These are phyloP conservation scores for Yamadazyma triangularis DNA, from an alignment of 1,139 yeast species.

Conservation along the genomic window DNA sequence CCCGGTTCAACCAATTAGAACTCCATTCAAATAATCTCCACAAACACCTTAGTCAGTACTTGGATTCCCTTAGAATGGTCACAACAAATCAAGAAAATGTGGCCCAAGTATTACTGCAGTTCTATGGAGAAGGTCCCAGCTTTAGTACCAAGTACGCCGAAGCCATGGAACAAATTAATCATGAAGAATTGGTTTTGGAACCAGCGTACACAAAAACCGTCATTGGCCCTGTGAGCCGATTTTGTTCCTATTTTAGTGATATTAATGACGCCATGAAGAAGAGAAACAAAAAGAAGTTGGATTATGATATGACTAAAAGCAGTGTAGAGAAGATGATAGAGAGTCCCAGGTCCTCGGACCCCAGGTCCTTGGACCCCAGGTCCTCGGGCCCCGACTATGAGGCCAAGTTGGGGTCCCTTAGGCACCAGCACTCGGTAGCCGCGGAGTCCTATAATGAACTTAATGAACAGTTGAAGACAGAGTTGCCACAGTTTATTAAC, in stretches of 20 bases:
- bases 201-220: constrained; percentile 49
- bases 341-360: too few species aligned
- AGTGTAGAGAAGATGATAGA: constrained; percentile 41
- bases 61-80: constrained; percentile 37
- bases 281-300: constrained; percentile 46
- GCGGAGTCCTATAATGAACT: constrained; percentile 30
- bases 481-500: constrained; percentile 47
- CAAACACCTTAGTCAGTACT: constrained; percentile 37
- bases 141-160: constrained; percentile 34
- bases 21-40: constrained; percentile 34
- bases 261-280: constrained; percentile 52
- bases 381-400: constrained; percentile 16
- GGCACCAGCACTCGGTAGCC: constrained; percentile 22
- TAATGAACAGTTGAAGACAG: constrained; percentile 44
- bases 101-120: constrained; percentile 44
- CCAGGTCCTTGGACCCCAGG: too few species aligned
- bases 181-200: constrained; percentile 27
- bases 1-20: constrained; percentile 44
- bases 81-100: constrained; percentile 44
- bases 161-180: constrained; percentile 30
- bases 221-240: constrained; percentile 45
- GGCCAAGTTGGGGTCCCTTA: constrained; percentile 20
- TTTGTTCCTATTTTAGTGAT: constrained; percentile 50
- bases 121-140: constrained; percentile 36
- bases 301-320: constrained; percentile 46